Base-by-base conservation (phyloP, 2,329 filamentous ascomycete genomes). In the Colletotrichum graminicola region DNA sequence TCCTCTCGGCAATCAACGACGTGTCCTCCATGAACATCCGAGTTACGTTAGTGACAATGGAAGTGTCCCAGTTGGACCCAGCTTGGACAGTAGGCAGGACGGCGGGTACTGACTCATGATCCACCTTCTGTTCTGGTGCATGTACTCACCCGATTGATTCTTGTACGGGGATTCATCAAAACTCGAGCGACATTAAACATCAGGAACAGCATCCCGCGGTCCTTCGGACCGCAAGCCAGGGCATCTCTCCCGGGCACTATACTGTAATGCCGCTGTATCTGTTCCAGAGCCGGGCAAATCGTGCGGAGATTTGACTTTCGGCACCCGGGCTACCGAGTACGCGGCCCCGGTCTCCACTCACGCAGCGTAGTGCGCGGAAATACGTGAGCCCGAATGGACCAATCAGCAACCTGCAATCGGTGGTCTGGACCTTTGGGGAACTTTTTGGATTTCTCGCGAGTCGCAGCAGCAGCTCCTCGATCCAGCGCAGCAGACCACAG, bases 371-470 rank as follows among this genome's bases (percentile, higher is more conserved):
- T 26, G 12, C 1, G 3, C 71, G 71, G 67, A 73, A 59, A 59
- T 71, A 73, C 45, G 62, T 66, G 32, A 36, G 10, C 36, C 71
- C 64, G 60, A n/a, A n/a, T 16, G 11, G n/a, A 8, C 72, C 70
- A 73, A 73, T 73, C 70, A 70, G 16, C 39, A 51, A 16, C 21
- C 21, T 14, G 26, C 34, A 18, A 5, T 29, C 71, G 41, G 60
- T 62, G 52, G 32, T 49, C 34, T 43, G 21, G 32, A 21, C 47
- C n/a, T 52, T 41, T 41, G 39, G 32, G 10, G 32, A 60, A 67
- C 66, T 67, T 71, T 74, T 73, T 73, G 51, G 67, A 71, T 64
- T 61, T 39, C 54, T 56, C 57, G 43, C 47, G 68, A 62, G 23
- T 55, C 43, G 52, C 29, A 61, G 12, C 18, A 66, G 51, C 18